Percentiles rank a stretch among this genome's conserved stretches.
Evolutionary conservation across 73 alveolate genomes (phyloP).

Genomic region (Urostyla sp.): DNA sequence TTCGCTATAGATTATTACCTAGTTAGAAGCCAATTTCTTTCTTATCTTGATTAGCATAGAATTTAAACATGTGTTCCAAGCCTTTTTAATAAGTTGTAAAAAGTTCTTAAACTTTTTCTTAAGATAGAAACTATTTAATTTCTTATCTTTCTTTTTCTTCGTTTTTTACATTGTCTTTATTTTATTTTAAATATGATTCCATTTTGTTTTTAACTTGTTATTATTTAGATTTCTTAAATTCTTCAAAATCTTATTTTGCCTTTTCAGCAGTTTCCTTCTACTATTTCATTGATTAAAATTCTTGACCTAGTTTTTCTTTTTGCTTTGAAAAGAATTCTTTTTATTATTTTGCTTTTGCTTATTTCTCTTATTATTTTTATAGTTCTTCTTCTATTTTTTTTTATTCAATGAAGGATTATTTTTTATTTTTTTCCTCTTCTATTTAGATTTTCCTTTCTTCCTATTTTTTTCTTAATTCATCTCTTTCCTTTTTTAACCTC

Average conservation of each 20-base stretch:
- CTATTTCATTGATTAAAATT: conserved; percentile 34
- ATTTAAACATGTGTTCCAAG: conserved; percentile 44
- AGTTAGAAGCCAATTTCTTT: conserved; percentile 53
- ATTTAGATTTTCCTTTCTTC: not conserved
- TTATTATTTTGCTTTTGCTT: conserved; percentile 8
- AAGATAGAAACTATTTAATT: conserved; percentile 11
- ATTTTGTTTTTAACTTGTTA: conserved; percentile 18
- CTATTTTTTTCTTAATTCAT: conserved; percentile 50
- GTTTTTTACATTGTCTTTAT: conserved; percentile 22
- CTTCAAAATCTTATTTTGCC: conserved; percentile 47
- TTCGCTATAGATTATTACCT: conserved; percentile 19
- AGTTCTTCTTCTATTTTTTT: conserved; percentile 32
- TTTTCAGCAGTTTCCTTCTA: conserved; percentile 53
- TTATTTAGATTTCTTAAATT: conserved; percentile 40
- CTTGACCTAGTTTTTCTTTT: conserved; percentile 50
- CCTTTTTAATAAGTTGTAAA: conserved; percentile 39
- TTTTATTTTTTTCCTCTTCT: conserved; percentile 42
- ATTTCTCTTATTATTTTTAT: conserved; percentile 7
- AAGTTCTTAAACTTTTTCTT: conserved; percentile 8
- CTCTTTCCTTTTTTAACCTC: conserved; percentile 14
- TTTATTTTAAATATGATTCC: conserved; percentile 28
- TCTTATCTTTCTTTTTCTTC: conserved; percentile 39
- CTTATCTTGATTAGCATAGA: conserved; percentile 57
- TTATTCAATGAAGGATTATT: conserved; percentile 3
- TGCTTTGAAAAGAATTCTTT: conserved; percentile 47